These are phyloP conservation scores for Powellomyces hirtus DNA, from an alignment of 192 early-diverging fungal species.

Conservation along the genomic window DNA sequence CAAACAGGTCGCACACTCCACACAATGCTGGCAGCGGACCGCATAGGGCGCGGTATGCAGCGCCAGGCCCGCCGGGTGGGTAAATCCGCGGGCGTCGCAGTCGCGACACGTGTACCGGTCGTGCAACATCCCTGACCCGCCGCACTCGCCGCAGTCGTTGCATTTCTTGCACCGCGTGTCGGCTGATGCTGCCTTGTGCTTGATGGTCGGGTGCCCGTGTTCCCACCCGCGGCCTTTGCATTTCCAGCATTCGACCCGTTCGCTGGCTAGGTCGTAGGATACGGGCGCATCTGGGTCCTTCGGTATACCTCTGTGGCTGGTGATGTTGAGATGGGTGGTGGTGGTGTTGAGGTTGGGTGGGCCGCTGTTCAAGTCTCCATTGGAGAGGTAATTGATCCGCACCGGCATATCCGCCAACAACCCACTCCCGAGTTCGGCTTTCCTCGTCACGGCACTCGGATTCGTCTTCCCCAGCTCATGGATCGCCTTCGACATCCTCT, in stretches of 20 bases:
- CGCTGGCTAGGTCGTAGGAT: constrained; percentile 8
- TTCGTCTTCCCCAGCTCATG: not conserved
- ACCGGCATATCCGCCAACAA: constrained; percentile 16
- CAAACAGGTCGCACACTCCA: not conserved
- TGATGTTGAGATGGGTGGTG: not conserved
- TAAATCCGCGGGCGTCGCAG: constrained; percentile 13
- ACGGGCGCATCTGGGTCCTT: not conserved
- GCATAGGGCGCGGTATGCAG: too few species aligned
- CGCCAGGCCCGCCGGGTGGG: not conserved
- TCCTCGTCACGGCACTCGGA: not conserved
- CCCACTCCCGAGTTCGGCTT: not conserved
- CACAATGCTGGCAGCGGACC: not conserved
- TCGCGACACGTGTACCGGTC: constrained; percentile 10
- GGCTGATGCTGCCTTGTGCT: constrained; percentile 5
- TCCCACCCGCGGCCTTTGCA: constrained; percentile 4
- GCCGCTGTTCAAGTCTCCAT: not conserved
- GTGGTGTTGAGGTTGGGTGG: too few species aligned
- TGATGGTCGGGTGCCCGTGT: not conserved
- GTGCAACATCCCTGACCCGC: constrained; percentile 18
- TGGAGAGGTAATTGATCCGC: constrained; percentile 1
- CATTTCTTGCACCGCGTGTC: constrained; percentile 19
- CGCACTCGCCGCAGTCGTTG: constrained; percentile 9
- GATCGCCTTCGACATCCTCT: not conserved
- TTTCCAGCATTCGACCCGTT: constrained; percentile 3
- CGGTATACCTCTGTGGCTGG: not conserved